Conservation (phyloP, 2,329 filamentous ascomycete genomes). For the Colletotrichum eleusines region DNA sequence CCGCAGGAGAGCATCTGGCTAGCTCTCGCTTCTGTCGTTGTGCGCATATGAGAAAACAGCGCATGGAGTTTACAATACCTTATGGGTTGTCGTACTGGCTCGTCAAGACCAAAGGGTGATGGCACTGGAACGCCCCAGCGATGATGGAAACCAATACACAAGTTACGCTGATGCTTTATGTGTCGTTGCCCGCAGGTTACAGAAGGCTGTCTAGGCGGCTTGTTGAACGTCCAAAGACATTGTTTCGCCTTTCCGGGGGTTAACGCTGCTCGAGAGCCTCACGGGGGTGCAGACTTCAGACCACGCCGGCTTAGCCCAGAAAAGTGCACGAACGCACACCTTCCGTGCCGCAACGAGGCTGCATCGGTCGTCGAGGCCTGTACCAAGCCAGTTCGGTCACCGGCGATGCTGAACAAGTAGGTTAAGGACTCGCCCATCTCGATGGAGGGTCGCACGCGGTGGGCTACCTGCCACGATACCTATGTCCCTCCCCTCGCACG, state of each 20-base stretch:
- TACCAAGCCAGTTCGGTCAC: neutral
- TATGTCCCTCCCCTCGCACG: neutral
- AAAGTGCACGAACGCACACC: neutral
- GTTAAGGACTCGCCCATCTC: neutral
- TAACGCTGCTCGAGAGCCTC: neutral
- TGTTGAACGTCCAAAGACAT: neutral
- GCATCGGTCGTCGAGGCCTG: neutral
- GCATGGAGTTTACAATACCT: too few species aligned
- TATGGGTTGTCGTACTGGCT: neutral
- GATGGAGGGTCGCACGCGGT: constrained; percentile 15
- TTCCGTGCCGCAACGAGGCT: neutral
- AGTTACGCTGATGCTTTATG: neutral
- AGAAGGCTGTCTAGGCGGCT: neutral
- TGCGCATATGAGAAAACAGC: too few species aligned
- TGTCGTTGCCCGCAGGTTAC: neutral
- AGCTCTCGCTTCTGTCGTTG: too few species aligned
- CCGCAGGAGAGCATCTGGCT: too few species aligned
- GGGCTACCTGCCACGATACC: neutral
- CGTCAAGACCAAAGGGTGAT: neutral
- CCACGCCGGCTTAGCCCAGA: neutral
- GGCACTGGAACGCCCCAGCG: neutral
- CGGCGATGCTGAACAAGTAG: neutral
- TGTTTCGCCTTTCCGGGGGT: too few species aligned
- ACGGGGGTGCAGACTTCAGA: neutral
- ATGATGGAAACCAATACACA: neutral